phyloP scores from a whole-genome alignment of 768 basidiomycete genomes.

The Leccinum disarticulatum region DNA sequence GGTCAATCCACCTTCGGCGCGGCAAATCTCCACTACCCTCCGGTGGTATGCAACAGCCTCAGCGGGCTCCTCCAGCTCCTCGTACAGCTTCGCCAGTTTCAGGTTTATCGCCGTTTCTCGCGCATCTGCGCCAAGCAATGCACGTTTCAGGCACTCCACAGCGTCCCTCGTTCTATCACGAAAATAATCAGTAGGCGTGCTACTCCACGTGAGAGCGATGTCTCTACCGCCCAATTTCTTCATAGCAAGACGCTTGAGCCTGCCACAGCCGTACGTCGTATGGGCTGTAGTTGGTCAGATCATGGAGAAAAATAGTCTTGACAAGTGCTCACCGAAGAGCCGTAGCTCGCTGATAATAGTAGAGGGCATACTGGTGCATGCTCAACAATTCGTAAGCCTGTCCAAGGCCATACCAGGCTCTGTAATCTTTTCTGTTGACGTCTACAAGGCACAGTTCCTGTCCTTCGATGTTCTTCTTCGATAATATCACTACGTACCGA shows the following conservation, averaged over 20 bases:
- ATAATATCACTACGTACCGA: conserved; percentile 59
- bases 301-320: background rate
- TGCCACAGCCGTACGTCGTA: conserved; percentile 98
- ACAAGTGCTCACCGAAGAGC: conserved; percentile 65
- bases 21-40: conserved; percentile 68
- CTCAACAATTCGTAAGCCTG: conserved; percentile 96
- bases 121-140: conserved; percentile 77
- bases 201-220: background rate
- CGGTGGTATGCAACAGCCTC: conserved; percentile 81
- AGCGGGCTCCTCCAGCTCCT: conserved; percentile 59
- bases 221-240: conserved; percentile 80
- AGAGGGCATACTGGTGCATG: conserved; percentile 94
- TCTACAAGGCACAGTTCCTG: conserved; percentile 47
- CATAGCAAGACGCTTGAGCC: conserved; percentile 90
- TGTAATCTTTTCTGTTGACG: conserved; percentile 93
- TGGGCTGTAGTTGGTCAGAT: conserved; percentile 51
- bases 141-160: conserved; percentile 88
- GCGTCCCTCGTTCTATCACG: conserved; percentile 75
- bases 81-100: conserved; percentile 73
- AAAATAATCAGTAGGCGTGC: conserved; percentile 5
- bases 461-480: background rate
- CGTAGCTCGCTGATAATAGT: conserved; percentile 96
- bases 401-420: conserved; percentile 98
- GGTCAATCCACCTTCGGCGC: conserved; percentile 42
- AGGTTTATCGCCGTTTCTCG: conserved; percentile 72